Conservation (phyloP, 1,284 basidiomycete species). For the Neolentinus lepideus region DNA sequence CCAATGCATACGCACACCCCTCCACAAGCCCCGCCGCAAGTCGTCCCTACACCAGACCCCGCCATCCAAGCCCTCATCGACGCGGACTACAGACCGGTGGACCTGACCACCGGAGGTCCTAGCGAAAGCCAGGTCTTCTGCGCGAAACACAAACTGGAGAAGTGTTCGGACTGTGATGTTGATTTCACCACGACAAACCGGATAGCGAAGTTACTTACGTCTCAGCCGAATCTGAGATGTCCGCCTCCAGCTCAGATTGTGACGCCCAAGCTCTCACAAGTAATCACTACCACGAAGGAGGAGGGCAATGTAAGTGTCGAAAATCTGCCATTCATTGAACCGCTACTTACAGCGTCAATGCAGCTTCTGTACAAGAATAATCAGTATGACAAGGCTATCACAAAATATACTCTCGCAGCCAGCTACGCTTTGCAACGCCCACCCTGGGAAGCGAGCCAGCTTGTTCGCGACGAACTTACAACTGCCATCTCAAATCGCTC, state of each 20-base stretch:
- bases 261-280: constrained; percentile 66
- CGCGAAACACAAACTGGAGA: constrained; percentile 54
- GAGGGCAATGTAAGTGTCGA: constrained; percentile 72
- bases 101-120: constrained; percentile 45
- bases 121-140: constrained; percentile 52
- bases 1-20: constrained; percentile 26
- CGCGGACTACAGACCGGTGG: constrained; percentile 56
- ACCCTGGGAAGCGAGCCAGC: constrained; percentile 81
- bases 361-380: constrained; percentile 73
- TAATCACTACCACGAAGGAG: constrained; percentile 76
- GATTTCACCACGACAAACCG: constrained; percentile 71
- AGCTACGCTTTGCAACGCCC: constrained; percentile 80
- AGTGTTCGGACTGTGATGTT: constrained; percentile 62
- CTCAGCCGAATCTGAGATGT: constrained; percentile 67
- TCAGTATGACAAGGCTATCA: constrained; percentile 72
- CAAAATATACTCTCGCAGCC: constrained; percentile 81
- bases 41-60: constrained; percentile 53
- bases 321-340: constrained; percentile 12
- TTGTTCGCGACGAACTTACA: constrained; percentile 87
- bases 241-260: constrained; percentile 79
- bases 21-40: constrained; percentile 12
- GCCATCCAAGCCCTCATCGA: constrained; percentile 69
- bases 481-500: constrained; percentile 88
- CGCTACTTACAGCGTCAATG: not conserved
- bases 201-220: constrained; percentile 61